Evolutionary conservation across 345 rosid genomes (phyloP), one percentile per base, ranked within the genome.

Genomic region (Aethionema arabicum): DNA sequence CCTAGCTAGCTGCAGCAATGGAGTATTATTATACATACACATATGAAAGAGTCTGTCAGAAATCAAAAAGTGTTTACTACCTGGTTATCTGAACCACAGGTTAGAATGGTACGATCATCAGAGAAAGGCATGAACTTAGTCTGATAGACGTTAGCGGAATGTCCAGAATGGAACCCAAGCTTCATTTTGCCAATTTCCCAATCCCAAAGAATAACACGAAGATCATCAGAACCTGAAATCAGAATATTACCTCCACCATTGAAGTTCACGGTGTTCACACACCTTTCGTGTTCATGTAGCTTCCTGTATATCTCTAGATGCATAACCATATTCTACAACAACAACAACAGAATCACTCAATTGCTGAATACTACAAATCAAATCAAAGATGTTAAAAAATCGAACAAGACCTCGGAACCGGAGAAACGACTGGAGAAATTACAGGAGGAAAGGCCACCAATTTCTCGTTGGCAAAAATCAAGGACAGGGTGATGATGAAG

Each of bases 21-120:
- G n/a, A n/a, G n/a, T 9, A 36, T 36, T 36, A n/a, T n/a, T n/a
- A n/a, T n/a, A n/a, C n/a, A 36, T 36, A 9, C 5, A 36, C 5
- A 36, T 36, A 36, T 5, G n/a, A 36, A 9, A 36, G 5, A 36
- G 39, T 4, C 5, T 36, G n/a, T 9, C 5, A 36, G 5, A 30
- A 37, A 0, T 31, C 7, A 38, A 15, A 57, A 4, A 15, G 5
- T 1, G n/a, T n/a, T 58, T 70, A 86, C 97, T 97, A 84, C 78
- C 37, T 96, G n/a, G n/a, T n/a, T 97, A 74, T 90, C 99, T 0
- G 96, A 91, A 66, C 91, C 97, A 77, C 91, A 87, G 5, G 96
- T 85, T 10, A 93, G 90, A 65, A 90, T 79, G 72, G 83, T 85
- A 8, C 79, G 84, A 61, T 93, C 95, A 78, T 80, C 88, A 0